Conservation (phyloP, 164 flowering plant genomes). For the Warburgia ugandensis region DNA sequence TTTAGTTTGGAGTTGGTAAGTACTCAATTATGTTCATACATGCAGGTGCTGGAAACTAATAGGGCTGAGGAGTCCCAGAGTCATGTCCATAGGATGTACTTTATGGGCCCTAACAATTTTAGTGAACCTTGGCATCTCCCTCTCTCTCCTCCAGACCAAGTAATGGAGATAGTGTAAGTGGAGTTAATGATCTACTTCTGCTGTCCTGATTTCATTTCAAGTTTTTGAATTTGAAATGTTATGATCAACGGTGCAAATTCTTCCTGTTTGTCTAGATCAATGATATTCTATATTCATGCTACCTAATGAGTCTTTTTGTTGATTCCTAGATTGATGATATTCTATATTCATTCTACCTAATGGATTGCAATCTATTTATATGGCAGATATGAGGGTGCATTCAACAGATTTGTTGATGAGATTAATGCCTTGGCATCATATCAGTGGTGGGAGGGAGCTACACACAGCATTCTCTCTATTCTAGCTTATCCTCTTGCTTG, state of each 20-base stretch:
- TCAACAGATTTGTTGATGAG: slow-evolving; percentile 87
- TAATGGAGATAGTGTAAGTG: slow-evolving; percentile 82
- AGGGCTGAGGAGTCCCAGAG: slow-evolving; percentile 83
- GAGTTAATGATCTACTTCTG: background rate
- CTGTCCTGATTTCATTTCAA: slow-evolving; percentile 1
- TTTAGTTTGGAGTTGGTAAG: no score
- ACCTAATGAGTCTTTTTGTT: background rate
- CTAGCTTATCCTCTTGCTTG: slow-evolving; percentile 85
- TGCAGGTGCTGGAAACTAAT: slow-evolving; percentile 80
- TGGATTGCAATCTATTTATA: background rate
- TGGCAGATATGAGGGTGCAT: slow-evolving; percentile 90
- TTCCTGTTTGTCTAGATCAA: background rate
- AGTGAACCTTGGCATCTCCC: slow-evolving; percentile 95
- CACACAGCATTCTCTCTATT: slow-evolving; percentile 57
- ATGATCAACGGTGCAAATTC: background rate
- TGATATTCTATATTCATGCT: background rate
- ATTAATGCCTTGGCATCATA: slow-evolving; percentile 79
- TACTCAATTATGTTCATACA: no score
- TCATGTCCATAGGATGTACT: slow-evolving; percentile 90
- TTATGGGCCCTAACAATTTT: slow-evolving; percentile 88
- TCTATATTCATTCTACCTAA: background rate
- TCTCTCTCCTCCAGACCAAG: slow-evolving; percentile 82
- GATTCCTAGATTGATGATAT: background rate
- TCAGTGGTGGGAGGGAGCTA: slow-evolving; percentile 98
- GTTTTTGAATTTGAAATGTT: background rate